phyloP scores from a whole-genome alignment of 345 rosid species.

The Hibiscus syriacus region DNA sequence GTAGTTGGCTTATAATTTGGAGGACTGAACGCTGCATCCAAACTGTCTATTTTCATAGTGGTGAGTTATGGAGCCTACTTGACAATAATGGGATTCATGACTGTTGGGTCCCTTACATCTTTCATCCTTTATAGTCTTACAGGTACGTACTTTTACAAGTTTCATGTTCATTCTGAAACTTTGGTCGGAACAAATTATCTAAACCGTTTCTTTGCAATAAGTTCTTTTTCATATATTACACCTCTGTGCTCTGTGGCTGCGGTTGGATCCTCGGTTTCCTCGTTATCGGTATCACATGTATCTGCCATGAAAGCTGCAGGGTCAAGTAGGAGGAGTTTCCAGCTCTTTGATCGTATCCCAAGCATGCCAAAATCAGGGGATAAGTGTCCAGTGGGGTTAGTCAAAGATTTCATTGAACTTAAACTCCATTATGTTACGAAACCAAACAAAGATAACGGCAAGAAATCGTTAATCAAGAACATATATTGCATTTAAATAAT shows the following conservation, averaged over 20 bases:
- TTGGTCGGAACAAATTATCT: not conserved
- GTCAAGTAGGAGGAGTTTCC: slow-evolving; percentile 85
- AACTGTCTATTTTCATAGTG: slow-evolving; percentile 55
- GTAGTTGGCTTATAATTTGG: slow-evolving; percentile 42
- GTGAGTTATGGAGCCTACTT: slow-evolving; percentile 48
- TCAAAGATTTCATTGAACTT: too few species aligned
- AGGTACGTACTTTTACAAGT: slow-evolving; percentile 38
- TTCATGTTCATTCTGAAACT: not conserved
- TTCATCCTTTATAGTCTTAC: slow-evolving; percentile 95
- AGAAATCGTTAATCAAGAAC: too few species aligned
- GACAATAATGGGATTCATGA: slow-evolving; percentile 78
- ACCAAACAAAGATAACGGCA: too few species aligned
- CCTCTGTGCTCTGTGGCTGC: slow-evolving; percentile 11
- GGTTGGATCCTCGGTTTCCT: slow-evolving; percentile 88
- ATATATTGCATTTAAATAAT: not conserved
- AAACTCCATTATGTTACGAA: not conserved
- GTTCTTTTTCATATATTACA: too few species aligned
- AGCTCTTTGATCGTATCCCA: slow-evolving; percentile 80
- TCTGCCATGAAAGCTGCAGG: slow-evolving; percentile 98
- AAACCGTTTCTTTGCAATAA: too few species aligned
- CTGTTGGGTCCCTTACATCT: slow-evolving; percentile 86
- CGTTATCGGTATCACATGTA: slow-evolving; percentile 72
- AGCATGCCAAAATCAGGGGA: slow-evolving; percentile 70
- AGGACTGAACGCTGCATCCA: slow-evolving; percentile 80
- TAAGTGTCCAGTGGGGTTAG: slow-evolving; percentile 68